These are phyloP conservation scores for Chlorociboria aeruginascens DNA, from an alignment of 495 filamentous ascomycete genomes.

Conservation along the genomic window DNA sequence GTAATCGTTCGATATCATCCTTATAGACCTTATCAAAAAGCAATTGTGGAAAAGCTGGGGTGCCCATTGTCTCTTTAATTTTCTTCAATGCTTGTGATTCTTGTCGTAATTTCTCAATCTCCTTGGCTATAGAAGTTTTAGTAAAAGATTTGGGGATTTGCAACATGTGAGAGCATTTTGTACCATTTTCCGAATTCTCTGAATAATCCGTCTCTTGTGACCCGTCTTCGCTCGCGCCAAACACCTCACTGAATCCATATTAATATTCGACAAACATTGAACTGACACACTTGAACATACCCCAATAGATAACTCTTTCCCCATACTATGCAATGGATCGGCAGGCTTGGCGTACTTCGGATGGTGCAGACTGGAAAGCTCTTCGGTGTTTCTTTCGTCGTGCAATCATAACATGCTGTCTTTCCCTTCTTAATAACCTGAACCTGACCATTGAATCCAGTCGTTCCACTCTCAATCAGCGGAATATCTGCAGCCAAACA, in stretches of 20 bases:
- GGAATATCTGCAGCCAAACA: constrained; percentile 85
- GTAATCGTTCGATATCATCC: constrained; percentile 69
- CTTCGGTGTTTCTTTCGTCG: constrained; percentile 76
- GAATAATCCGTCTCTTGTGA: constrained; percentile 62
- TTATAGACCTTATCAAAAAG: constrained; percentile 92
- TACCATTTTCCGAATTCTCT: constrained; percentile 70
- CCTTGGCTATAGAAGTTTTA: constrained; percentile 39
- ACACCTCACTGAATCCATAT: constrained; percentile 52
- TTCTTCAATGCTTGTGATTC: constrained; percentile 75
- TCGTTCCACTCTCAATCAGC: constrained; percentile 92
- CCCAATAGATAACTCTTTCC: constrained; percentile 91
- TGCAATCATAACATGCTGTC: constrained; percentile 96
- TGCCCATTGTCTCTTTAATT: constrained; percentile 75
- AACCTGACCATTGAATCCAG: constrained; percentile 95
- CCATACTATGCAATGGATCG: constrained; percentile 99
- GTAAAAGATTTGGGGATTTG: neutral
- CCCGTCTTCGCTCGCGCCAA: constrained; percentile 82
- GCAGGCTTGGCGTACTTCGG: constrained; percentile 84
- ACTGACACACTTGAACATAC: constrained; percentile 24
- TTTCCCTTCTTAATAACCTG: constrained; percentile 90
- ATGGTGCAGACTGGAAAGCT: constrained; percentile 94
- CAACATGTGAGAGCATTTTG: neutral
- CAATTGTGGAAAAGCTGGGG: constrained; percentile 60
- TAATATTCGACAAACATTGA: neutral
- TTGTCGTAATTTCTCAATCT: constrained; percentile 73